Evolutionary conservation across 2,329 filamentous ascomycete genomes (phyloP), one percentile per base, ranked within the genome.

Genomic region (Fusarium miscanthi): DNA sequence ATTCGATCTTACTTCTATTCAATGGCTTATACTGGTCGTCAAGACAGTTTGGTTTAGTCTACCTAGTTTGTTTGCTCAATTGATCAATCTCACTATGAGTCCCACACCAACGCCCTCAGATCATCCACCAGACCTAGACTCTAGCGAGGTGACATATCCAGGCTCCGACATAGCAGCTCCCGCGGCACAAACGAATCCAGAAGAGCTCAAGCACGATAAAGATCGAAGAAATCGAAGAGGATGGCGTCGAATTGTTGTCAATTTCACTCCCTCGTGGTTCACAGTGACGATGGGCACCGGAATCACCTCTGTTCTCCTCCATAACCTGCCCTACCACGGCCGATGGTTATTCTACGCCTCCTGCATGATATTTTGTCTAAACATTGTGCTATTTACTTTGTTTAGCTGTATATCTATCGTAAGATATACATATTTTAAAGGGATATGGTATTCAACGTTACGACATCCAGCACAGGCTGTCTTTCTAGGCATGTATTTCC

Each of bases 281-380:
- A 80, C 83, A 1, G 82, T 85, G 27, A 87, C 81, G n/a, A 89
- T 92, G 89, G 89, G 90, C 35, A 92, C 90, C 0, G 90, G 90
- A 17, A 87, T 92, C 43, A 86, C 89, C 1, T 87, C 87, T 1
- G 84, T 90, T 30, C 81, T 92, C 9, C 83, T 92, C 8, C 82
- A 87, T 66, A 85, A 85, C 13, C 84, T 91, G 8, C 89, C 89
- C 0, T 92, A 89, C 78, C 84, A 88, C 62, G 83, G 84, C 4
- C 69, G 72, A 16, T 88, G 85, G 82, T 80, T 92, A 2, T 84
- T 88, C 70, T 89, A 86, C 78, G 80, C 91, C 30, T 86, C 88
- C 1, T 82, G 87, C 16, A 75, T 85, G 51, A 85, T 91, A 66
- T 90, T 91, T 69, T 79, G 80, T 7, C 80, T 91, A 16, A 91